Evolutionary conservation across 164 flowering plant genomes (phyloP).

Genomic region (Umbilicus rupestris): DNA sequence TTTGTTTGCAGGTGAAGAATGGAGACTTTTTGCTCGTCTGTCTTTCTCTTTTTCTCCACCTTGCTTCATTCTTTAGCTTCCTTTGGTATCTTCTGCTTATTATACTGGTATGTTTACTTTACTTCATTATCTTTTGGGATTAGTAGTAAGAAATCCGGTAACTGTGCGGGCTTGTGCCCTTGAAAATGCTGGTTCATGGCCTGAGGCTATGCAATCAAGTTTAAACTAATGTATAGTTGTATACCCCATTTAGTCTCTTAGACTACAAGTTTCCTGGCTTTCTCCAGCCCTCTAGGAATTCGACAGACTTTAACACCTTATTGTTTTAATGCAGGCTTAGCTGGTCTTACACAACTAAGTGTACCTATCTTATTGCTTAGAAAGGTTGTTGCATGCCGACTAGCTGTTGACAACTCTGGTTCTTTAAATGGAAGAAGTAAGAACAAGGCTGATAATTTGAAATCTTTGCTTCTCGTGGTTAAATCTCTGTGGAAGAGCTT

Average conservation of each 20-base stretch:
- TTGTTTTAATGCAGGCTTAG: not conserved
- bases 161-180: conserved; percentile 1
- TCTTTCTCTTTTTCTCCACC: conserved; percentile 7
- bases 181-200: conserved; percentile 1
- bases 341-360: not conserved
- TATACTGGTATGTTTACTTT: not conserved
- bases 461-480: not conserved
- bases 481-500: not conserved
- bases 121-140: conserved; percentile 1
- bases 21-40: not conserved
- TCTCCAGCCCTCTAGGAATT: not conserved
- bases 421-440: conserved; percentile 4
- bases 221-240: not conserved
- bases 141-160: not conserved
- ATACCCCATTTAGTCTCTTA: not conserved
- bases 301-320: not conserved
- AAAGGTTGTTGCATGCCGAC: not conserved
- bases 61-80: not conserved
- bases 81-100: conserved; percentile 3
- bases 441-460: not conserved
- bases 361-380: not conserved
- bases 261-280: not conserved
- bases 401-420: conserved; percentile 6
- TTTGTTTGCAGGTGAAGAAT: not conserved
- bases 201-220: not conserved